A percentile compares a stretch with the other conserved stretches of the same genome.
phyloP scores from a whole-genome alignment of 495 filamentous ascomycete species.

The Trichocladium antarcticum region DNA sequence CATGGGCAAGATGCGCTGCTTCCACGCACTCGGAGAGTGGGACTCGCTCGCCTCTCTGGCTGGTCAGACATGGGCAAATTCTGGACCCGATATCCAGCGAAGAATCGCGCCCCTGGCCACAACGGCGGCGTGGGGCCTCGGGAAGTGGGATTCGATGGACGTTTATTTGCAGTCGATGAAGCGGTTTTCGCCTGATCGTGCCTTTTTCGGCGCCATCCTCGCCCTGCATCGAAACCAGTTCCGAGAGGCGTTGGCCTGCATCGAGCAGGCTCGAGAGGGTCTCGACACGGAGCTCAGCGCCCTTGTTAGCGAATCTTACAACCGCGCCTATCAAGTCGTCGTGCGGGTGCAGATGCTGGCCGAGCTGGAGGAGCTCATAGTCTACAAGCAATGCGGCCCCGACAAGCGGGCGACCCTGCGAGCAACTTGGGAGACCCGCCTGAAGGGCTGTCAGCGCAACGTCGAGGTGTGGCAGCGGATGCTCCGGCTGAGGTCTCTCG shows the following conservation, averaged over 20 bases:
- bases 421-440: conserved; percentile 83
- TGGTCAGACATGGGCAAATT: conserved; percentile 85
- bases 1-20: conserved; percentile 98
- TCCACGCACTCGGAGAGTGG: conserved; percentile 96
- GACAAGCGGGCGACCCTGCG: conserved; percentile 86
- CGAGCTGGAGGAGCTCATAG: conserved; percentile 94
- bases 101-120: conserved; percentile 86
- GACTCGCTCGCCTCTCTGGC: conserved; percentile 78
- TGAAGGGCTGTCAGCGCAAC: conserved; percentile 92
- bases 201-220: conserved; percentile 94
- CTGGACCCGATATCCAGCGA: conserved; percentile 69
- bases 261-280: conserved; percentile 83
- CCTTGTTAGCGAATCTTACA: conserved; percentile 91
- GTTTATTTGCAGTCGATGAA: conserved; percentile 93
- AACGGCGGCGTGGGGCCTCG: conserved; percentile 92
- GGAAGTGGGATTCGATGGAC: conserved; percentile 97
- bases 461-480: conserved; percentile 98
- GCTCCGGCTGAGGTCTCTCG: conserved; percentile 87
- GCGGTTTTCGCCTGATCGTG: conserved; percentile 77
- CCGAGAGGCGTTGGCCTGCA: conserved; percentile 69
- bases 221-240: conserved; percentile 91
- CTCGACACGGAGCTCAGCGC: conserved; percentile 92
- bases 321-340: conserved; percentile 87
- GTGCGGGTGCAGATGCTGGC: conserved; percentile 98
- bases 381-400: conserved; percentile 84